A percentile compares a stretch with the other conserved stretches of the same genome.
phyloP scores from a whole-genome alignment of 148 eudicot genomes.

The Dianthus caryophyllus region DNA sequence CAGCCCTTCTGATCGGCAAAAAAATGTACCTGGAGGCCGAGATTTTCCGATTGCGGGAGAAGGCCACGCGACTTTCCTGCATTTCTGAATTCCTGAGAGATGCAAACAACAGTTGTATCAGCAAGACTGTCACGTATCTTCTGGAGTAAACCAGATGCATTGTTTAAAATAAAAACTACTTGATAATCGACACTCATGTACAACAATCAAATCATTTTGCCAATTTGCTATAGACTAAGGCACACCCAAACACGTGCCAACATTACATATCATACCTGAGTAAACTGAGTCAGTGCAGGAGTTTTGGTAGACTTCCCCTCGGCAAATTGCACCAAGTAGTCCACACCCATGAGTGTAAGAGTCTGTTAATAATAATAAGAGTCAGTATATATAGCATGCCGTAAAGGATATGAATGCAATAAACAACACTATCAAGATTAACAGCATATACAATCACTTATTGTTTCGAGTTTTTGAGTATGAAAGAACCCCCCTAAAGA shows the following conservation, averaged over 20 bases:
- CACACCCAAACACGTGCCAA: not conserved
- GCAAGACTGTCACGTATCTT: conserved; percentile 9
- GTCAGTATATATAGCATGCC: conserved; percentile 8
- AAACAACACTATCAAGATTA: not conserved
- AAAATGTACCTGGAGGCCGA: conserved; percentile 43
- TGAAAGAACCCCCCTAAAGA: not conserved
- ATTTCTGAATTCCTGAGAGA: conserved; percentile 50
- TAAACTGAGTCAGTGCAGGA: conserved; percentile 32
- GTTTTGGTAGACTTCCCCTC: conserved; percentile 41
- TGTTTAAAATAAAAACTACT: not conserved
- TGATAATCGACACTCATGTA: not conserved
- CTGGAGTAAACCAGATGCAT: not conserved
- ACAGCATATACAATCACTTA: not conserved
- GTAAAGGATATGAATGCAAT: not conserved
- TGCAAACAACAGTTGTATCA: conserved; percentile 16
- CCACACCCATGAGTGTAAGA: conserved; percentile 54
- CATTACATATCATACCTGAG: conserved; percentile 28
- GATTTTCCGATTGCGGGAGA: conserved; percentile 34
- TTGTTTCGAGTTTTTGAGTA: not conserved
- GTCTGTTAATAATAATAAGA: conserved; percentile 37
- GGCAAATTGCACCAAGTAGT: conserved; percentile 52
- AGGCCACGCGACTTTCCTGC: conserved; percentile 36
- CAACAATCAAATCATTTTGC: not conserved
- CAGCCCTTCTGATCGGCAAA: conserved; percentile 3
- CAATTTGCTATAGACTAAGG: conserved; percentile 4